Conservation (phyloP, 106 monocot genomes). For the Dendrobium nobile region DNA sequence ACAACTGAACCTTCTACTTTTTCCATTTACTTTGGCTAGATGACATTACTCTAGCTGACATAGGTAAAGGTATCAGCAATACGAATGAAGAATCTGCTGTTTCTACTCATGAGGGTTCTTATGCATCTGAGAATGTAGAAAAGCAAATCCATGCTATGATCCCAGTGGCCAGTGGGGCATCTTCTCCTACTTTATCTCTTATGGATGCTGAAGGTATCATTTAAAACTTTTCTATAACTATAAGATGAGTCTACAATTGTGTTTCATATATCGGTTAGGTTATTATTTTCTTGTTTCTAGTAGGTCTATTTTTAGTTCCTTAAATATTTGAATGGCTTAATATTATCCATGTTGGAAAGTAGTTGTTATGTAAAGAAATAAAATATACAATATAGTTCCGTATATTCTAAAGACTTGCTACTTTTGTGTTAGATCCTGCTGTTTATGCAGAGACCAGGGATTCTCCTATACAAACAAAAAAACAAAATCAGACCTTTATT, state of each 20-base stretch:
- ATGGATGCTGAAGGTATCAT: constrained; percentile 5
- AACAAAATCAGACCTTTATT: too few species aligned
- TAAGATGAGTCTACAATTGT: not conserved
- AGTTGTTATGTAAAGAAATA: not conserved
- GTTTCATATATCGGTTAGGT: not conserved
- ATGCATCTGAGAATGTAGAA: not conserved
- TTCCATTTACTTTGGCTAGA: constrained; percentile 1
- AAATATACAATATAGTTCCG: not conserved
- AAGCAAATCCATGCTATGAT: not conserved
- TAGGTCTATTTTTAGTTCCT: not conserved
- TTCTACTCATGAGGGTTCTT: not conserved
- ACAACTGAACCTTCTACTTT: not conserved
- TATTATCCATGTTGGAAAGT: not conserved
- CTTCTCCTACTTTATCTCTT: not conserved
- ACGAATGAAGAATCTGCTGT: not conserved
- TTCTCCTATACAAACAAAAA: too few species aligned
- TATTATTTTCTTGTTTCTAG: not conserved
- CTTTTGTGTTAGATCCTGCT: not conserved
- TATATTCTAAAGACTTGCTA: not conserved
- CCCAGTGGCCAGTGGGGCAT: not conserved
- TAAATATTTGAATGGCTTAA: not conserved
- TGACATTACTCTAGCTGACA: constrained; percentile 6
- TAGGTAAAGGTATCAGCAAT: not conserved
- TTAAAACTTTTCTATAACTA: not conserved
- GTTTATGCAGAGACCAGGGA: not conserved